Conservation (phyloP, 495 filamentous ascomycete species). For the Penicillium tannophilum region DNA sequence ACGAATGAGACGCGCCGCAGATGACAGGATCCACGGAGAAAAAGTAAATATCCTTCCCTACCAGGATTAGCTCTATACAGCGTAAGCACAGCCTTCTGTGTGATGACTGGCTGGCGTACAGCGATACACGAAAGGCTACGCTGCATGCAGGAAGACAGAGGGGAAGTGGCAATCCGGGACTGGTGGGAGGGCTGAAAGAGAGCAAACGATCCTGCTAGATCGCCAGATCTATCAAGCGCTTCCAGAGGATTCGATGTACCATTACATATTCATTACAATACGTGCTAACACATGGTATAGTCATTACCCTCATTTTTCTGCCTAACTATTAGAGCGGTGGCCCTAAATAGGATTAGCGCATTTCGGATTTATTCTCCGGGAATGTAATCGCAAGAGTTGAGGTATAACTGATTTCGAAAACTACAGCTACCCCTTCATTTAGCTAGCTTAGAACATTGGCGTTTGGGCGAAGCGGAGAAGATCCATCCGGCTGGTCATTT, state of each 20-base stretch:
- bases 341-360: neutral
- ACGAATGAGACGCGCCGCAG: neutral
- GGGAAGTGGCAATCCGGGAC: neutral
- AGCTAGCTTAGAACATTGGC: no score
- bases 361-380: neutral
- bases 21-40: constrained; percentile 1
- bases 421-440: no score
- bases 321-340: no score
- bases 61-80: constrained; percentile 19
- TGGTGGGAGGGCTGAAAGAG: constrained; percentile 7
- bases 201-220: constrained; percentile 21
- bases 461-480: no score
- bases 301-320: no score
- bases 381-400: constrained; percentile 12
- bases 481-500: no score
- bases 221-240: constrained; percentile 12
- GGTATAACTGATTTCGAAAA: constrained; percentile 15
- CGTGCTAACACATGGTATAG: no score
- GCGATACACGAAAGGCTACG: constrained; percentile 4
- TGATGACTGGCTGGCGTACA: constrained; percentile 11
- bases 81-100: constrained; percentile 20
- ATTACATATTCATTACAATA: constrained; percentile 1
- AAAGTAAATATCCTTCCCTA: constrained; percentile 16
- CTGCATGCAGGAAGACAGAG: constrained; percentile 18
- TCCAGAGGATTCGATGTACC: constrained; percentile 13